Evolutionary conservation across 371 early-diverging fungal species (phyloP).

Genomic region (Synchytrium microbalum): DNA sequence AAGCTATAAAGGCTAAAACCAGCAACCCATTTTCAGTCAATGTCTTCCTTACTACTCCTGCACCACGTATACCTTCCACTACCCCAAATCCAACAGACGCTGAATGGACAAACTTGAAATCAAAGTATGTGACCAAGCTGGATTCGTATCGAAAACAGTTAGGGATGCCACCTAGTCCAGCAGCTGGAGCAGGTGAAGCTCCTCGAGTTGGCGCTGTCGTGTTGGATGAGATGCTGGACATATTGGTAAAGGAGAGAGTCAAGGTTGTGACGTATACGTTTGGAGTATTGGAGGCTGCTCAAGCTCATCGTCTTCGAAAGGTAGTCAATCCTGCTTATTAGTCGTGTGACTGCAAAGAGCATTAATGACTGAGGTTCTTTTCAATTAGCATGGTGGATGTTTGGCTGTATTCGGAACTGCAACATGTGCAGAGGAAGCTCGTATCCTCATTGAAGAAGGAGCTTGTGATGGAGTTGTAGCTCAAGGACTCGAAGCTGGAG

Average conservation of each 20-base stretch:
- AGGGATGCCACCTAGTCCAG: neutral
- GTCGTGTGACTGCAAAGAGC: no score
- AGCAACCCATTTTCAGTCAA: neutral
- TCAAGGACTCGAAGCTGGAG: neutral
- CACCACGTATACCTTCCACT: neutral
- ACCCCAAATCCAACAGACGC: neutral
- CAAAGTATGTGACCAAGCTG: neutral
- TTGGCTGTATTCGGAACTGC: neutral
- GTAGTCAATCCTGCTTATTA: neutral
- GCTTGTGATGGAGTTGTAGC: neutral
- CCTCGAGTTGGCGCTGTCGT: neutral
- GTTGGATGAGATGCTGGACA: conserved; percentile 1
- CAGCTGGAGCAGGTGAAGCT: neutral
- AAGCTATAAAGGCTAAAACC: neutral
- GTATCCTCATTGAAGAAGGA: neutral
- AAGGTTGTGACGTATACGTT: neutral
- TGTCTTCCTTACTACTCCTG: neutral
- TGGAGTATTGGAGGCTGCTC: neutral
- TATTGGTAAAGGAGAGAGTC: neutral
- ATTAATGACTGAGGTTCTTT: no score
- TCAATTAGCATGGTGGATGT: neutral
- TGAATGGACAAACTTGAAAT: neutral
- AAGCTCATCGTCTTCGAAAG: neutral
- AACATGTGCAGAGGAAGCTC: neutral
- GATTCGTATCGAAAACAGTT: neutral